Conservation (phyloP, 305 asterid species). For the Solanum chacoense region DNA sequence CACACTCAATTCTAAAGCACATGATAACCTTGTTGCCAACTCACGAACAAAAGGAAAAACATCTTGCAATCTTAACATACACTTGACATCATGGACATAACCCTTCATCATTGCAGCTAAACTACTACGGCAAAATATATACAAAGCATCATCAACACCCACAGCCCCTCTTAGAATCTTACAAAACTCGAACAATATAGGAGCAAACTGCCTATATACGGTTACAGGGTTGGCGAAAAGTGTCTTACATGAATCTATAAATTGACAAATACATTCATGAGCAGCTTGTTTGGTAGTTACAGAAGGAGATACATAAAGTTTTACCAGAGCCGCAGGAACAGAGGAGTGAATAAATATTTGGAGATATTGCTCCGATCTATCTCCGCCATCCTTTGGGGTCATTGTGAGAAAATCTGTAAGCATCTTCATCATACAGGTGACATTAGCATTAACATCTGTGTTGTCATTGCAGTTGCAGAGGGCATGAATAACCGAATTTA, state of each 20-base stretch:
- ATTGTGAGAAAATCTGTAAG: constrained; percentile 31
- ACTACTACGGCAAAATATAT: constrained; percentile 42
- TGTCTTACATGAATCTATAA: constrained; percentile 22
- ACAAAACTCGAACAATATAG: constrained; percentile 41
- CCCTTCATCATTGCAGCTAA: constrained; percentile 32
- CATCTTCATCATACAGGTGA: constrained; percentile 6
- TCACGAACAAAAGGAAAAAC: constrained; percentile 45
- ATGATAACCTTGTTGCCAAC: constrained; percentile 32
- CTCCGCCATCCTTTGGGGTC: constrained; percentile 17
- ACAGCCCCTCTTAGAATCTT: constrained; percentile 23
- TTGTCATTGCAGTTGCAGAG: constrained; percentile 23
- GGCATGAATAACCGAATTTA: constrained; percentile 26
- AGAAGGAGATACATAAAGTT: constrained; percentile 39
- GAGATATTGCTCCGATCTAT: constrained; percentile 28
- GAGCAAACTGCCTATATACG: constrained; percentile 14
- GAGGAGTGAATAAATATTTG: constrained; percentile 39
- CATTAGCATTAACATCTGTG: not conserved
- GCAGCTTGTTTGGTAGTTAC: constrained; percentile 18
- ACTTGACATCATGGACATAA: not conserved
- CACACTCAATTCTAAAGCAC: constrained; percentile 18
- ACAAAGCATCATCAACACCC: constrained; percentile 31
- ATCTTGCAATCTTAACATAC: constrained; percentile 9
- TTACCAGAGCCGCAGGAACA: constrained; percentile 49
- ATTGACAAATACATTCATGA: constrained; percentile 27
- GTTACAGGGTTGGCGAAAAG: constrained; percentile 10